Base-by-base conservation (phyloP, 805 yeast species). In the Candida wancherniae region DNA sequence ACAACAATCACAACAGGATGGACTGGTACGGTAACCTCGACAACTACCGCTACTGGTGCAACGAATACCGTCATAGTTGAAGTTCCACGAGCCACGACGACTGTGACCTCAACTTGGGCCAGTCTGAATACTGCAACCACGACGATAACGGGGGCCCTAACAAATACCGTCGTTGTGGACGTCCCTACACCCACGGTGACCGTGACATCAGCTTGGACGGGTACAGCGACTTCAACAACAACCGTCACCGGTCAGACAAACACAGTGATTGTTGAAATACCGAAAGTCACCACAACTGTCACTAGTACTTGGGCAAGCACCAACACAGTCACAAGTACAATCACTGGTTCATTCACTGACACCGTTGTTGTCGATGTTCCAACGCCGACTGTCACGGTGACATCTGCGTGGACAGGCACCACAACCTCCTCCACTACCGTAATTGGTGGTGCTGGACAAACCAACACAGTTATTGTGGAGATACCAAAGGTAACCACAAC, bases 401-500 rank as follows among this genome's bases (percentile, higher is more conserved):
- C 45, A 6, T 9, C 29, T 3, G 26, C 29, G 6, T 42, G 41
- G 40, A 30, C 41, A 15, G 40, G 34, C 10, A 34, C 46, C 11
- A 24, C 27, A 8, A 42, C 41, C 7, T 18, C 29, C 4, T 23
- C 36, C 3, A 30, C 45, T 8, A 26, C 24, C 10, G 20, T 42
- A 4, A 36, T 36, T n/a, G 28, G 40, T 14, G 36, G 28, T 15
- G 18, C 12, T n/a, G 31, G 31, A 10, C 21, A 15, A 7, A 47
- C 50, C n/a, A 47, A 35, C 4, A 13, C 24, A 9, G 50, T 48
- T 5, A 33, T 32, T 5, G 41, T 45, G 8, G 32, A 28, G 15
- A 17, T 33, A 10, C 36, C 36, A 2, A 21, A 13, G 4, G 24
- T 23, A 9, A 24, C 29, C 9, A 12, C 9, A 9, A 18, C 19